These are phyloP conservation scores for Spirogloea muscicola DNA, from an alignment of 139 green algal genomes.

Conservation along the genomic window DNA sequence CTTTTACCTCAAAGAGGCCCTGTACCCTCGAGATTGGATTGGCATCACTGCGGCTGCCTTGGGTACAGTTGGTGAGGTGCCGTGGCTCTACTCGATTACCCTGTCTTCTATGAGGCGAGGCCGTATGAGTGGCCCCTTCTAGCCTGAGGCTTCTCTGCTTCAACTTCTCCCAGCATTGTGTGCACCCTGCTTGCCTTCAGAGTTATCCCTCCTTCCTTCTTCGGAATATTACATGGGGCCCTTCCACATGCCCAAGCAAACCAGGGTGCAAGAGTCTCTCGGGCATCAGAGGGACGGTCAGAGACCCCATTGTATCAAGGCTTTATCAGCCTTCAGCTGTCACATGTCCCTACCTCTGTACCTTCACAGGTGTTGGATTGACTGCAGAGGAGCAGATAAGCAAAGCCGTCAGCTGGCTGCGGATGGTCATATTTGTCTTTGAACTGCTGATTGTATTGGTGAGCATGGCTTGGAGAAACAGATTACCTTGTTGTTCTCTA, in stretches of 20 bases:
- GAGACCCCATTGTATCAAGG: no score
- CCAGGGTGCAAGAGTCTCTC: no score
- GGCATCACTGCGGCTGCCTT: conserved; percentile 52
- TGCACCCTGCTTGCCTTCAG: not conserved
- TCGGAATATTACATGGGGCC: not conserved
- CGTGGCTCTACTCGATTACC: not conserved
- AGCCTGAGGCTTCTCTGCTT: not conserved
- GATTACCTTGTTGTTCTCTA: no score
- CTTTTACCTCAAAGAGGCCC: conserved; percentile 66
- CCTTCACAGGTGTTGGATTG: conserved; percentile 2
- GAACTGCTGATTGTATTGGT: not conserved
- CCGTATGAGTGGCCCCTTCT: not conserved
- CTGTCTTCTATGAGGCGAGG: not conserved
- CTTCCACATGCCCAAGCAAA: no score
- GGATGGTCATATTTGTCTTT: conserved; percentile 2
- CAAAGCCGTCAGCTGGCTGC: not conserved
- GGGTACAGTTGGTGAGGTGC: conserved; percentile 4
- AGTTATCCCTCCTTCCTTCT: not conserved
- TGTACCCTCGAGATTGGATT: conserved; percentile 58
- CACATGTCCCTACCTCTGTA: not conserved
- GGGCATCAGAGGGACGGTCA: no score
- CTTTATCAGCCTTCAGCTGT: not conserved
- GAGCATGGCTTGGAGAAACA: no score
- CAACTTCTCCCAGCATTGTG: not conserved
- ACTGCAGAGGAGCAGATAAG: conserved; percentile 3